These are phyloP conservation scores for Skeletonema marinoi DNA, from an alignment of 108 stramenopile species.

Conservation along the genomic window DNA sequence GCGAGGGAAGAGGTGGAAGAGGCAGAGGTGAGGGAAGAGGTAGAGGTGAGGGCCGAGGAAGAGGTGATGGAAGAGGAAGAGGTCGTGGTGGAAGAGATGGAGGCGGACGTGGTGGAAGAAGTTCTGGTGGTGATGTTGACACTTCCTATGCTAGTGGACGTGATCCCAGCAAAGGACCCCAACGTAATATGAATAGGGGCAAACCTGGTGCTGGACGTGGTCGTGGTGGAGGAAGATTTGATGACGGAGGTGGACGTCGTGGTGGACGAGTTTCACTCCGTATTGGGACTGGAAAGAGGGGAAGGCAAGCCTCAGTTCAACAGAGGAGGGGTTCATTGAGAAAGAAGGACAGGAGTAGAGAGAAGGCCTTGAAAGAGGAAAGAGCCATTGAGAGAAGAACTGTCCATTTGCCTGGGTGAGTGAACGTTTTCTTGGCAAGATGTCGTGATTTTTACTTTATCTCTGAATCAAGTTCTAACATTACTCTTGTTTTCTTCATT, in stretches of 20 bases:
- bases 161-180: constrained; percentile 39
- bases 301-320: constrained; percentile 52
- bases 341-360: constrained; percentile 70
- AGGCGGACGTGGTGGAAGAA: not conserved
- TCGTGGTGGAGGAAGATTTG: constrained; percentile 6
- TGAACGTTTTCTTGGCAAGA: not conserved
- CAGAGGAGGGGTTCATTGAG: constrained; percentile 72
- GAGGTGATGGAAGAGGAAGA: constrained; percentile 4
- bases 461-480: not conserved
- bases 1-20: constrained; percentile 18
- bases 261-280: constrained; percentile 62
- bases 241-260: constrained; percentile 17
- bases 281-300: constrained; percentile 67
- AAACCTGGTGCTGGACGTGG: not conserved
- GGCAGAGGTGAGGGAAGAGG: constrained; percentile 31
- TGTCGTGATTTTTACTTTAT: not conserved
- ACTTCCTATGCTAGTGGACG: not conserved
- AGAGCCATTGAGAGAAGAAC: constrained; percentile 72
- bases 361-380: constrained; percentile 66
- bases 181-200: constrained; percentile 25
- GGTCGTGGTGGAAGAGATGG: constrained; percentile 26
- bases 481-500: not conserved
- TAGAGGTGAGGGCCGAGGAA: constrained; percentile 1
- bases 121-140: constrained; percentile 18
- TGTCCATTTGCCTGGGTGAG: constrained; percentile 83